A percentile compares a stretch with the other conserved stretches of the same genome.
phyloP scores from a whole-genome alignment of 106 monocot genomes.

The Platanthera guangdongensis region DNA sequence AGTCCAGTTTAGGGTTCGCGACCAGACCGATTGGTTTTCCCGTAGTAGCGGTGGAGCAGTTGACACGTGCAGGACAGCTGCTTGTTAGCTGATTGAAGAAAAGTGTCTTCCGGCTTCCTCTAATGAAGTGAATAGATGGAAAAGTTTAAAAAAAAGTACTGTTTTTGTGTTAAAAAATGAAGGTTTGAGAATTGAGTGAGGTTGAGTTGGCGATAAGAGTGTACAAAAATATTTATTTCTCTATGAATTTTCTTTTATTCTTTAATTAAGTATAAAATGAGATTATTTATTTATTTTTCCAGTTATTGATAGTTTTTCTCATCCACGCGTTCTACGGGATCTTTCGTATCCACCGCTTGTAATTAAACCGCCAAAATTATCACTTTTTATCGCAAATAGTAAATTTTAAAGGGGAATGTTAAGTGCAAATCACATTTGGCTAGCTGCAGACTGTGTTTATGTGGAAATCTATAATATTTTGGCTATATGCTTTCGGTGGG shows the following conservation, averaged over 20 bases:
- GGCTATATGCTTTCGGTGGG: no score
- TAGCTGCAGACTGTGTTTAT: no score
- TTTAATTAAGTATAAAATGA: neutral
- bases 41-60: neutral
- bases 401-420: no score
- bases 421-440: no score
- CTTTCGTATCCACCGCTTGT: no score
- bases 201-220: neutral
- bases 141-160: neutral
- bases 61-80: conserved; percentile 2
- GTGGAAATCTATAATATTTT: no score
- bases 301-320: no score
- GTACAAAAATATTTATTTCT: conserved; percentile 3
- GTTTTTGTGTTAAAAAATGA: neutral
- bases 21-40: neutral
- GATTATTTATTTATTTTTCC: no score
- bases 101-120: neutral
- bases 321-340: no score
- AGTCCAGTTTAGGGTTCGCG: neutral
- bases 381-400: no score
- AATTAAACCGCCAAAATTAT: no score
- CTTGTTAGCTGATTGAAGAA: neutral
- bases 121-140: neutral
- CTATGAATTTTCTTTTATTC: neutral
- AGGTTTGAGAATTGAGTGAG: neutral